Evolutionary conservation across 1,284 basidiomycete genomes (phyloP).

Genomic region (Xerocomus minutiporus): DNA sequence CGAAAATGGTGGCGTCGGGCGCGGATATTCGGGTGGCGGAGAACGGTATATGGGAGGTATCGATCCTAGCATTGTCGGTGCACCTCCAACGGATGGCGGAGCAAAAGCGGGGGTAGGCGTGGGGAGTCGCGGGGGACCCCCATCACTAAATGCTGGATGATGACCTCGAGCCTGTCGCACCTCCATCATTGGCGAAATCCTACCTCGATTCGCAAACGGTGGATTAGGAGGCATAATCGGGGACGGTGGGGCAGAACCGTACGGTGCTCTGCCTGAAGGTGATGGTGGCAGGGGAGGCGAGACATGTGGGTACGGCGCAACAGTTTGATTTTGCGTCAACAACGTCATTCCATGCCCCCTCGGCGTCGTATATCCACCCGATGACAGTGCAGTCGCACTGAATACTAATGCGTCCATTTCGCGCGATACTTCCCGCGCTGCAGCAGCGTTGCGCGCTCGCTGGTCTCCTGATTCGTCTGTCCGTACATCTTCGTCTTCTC

Average conservation of each 20-base stretch:
- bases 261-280: conserved; percentile 1
- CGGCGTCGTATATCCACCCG: conserved; percentile 20
- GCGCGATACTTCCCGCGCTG: conserved; percentile 59
- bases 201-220: conserved; percentile 25
- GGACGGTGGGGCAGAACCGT: conserved; percentile 22
- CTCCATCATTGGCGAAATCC: conserved; percentile 9
- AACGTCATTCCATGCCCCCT: conserved; percentile 11
- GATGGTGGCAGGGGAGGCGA: not conserved
- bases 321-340: conserved; percentile 9
- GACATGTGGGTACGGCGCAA: not conserved
- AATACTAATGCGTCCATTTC: conserved; percentile 58
- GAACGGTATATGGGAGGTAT: conserved; percentile 35
- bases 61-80: not conserved
- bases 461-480: conserved; percentile 32
- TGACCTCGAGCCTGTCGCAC: not conserved
- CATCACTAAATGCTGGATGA: conserved; percentile 7
- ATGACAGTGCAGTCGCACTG: conserved; percentile 33
- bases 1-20: conserved; percentile 29
- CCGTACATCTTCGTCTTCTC: conserved; percentile 11
- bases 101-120: conserved; percentile 1
- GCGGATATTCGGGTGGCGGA: conserved; percentile 37
- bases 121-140: conserved; percentile 15
- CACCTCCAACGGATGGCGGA: not conserved
- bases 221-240: conserved; percentile 30
- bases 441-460: conserved; percentile 52